Conservation (phyloP, 768 basidiomycete species). For the Hirschioporus abietinus region DNA sequence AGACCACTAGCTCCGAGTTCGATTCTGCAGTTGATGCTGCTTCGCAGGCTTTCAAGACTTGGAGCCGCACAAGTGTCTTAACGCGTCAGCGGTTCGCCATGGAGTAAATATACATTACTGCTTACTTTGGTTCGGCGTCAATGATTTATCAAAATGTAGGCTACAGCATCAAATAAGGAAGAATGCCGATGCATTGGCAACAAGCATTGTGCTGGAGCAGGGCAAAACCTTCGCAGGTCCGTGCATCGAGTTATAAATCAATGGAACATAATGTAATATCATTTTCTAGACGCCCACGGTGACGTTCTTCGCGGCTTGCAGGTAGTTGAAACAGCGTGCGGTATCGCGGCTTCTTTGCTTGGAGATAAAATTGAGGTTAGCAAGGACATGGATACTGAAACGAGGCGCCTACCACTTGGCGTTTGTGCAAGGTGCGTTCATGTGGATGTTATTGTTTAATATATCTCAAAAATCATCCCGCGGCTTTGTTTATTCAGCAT, state of each 20-base stretch:
- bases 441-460: neutral
- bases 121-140: neutral
- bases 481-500: constrained; percentile 22
- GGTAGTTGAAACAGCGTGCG: constrained; percentile 76
- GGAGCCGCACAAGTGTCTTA: constrained; percentile 82
- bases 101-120: constrained; percentile 53
- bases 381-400: constrained; percentile 95
- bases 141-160: constrained; percentile 33
- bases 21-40: constrained; percentile 80
- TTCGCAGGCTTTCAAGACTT: constrained; percentile 78
- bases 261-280: neutral
- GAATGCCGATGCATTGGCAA: constrained; percentile 81
- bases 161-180: constrained; percentile 83
- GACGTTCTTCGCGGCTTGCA: constrained; percentile 92
- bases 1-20: constrained; percentile 80
- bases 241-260: neutral
- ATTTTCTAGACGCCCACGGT: constrained; percentile 76
- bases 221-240: constrained; percentile 75
- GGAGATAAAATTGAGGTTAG: constrained; percentile 93
- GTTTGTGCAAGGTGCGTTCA: constrained; percentile 52
- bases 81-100: constrained; percentile 83
- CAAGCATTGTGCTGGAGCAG: constrained; percentile 90
- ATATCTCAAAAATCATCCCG: neutral
- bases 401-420: constrained; percentile 78
- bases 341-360: constrained; percentile 78